Base-by-base conservation (phyloP, 2,329 filamentous ascomycete species). In the Bretziella fagacearum region DNA sequence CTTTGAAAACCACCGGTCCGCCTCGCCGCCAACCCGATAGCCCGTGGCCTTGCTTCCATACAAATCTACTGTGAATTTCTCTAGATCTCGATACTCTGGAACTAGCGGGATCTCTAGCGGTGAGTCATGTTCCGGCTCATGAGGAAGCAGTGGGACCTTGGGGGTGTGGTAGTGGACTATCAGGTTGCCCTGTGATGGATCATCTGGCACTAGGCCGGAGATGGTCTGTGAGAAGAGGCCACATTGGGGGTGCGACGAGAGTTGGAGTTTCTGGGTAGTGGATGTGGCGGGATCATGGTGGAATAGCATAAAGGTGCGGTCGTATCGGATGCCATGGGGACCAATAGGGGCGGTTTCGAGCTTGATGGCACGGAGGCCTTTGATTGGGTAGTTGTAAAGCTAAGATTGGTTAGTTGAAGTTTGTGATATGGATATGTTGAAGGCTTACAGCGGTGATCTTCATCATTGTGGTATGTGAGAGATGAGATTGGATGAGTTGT, bases 311-410 rank as follows among this genome's bases (percentile, higher is more conserved):
- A 83, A 85, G 27, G 67, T 67, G 7, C 81, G 72, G 62, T 86
- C 81, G 57, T 81, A 64, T 33, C 65, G 63, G 54, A 84, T 66
- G 11, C 81, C 80, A 52, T 75, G 69, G n/a, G 67, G 65, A 4
- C 70, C 72, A 40, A 84, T 60, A n/a, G 61, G 60, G 2, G 77
- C 68, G 1, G 62, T 59, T 3, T 64, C 50, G 26, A 84, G 62
- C 15, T 66, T 59, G 46, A 79, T 71, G 44, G 72, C 73, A 29
- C 76, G 73, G n/a, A 84, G 68, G 6, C 71, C 78, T 58, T 85
- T 85, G 62, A 85, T 77, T 35, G 81, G 80, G 58, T 85, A 84
- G 41, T 81, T 68, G 60, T 78, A 82, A 29, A 85, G 67, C 60
- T 64, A 45, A 11, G 15, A 36, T 18, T 18, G 17, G 29, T 39